Base-by-base conservation (phyloP, 2,329 filamentous ascomycete species). In the Fusarium armeniacum region DNA sequence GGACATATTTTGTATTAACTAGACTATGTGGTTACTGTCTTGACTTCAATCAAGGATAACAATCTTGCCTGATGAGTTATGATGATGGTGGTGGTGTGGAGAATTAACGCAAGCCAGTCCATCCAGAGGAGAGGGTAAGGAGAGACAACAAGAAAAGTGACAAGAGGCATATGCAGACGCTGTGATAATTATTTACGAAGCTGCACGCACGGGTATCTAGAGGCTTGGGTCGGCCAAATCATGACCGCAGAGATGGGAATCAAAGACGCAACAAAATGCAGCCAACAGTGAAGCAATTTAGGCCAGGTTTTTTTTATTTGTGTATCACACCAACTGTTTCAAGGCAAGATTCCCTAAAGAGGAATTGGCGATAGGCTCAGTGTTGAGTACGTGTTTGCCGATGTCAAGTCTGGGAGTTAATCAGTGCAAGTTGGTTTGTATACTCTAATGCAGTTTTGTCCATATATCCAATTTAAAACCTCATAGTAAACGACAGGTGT, bases 321-420 rank as follows among this genome's bases (percentile, higher is more conserved):
- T 67, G 54, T 46, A 46, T 60, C 46, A 52, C 62, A 70, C 58
- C 67, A 36, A 70, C 50, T 36, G 26, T 41, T 51, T 45, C 51
- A 53, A 68, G 63, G 63, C 32, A 57, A 63, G 60, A 56, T 71
- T 71, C 68, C 68, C 64, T 41, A 65, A 69, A 71, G 49, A 69
- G 68, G 68, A 62, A 59, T 66, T 71, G 68, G 68, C 26, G 68
- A 71, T 71, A 54, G 68, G 65, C 36, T 71, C 68, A 71, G 43
- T 58, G 6, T 41, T 32, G 35, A 38, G 9, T 36, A 43, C 52
- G 9, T 28, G 56, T 22, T 32, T 47, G 36, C 7, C 13, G 10
- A 44, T 9, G 11, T 36, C 12, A 6, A 30, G 24, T 15, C 13
- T 6, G 6, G 1, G 20, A 24, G 53, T 49, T 28, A 20, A 28